phyloP scores from a whole-genome alignment of 805 yeast species.

The Metschnikowia gelsemii region DNA sequence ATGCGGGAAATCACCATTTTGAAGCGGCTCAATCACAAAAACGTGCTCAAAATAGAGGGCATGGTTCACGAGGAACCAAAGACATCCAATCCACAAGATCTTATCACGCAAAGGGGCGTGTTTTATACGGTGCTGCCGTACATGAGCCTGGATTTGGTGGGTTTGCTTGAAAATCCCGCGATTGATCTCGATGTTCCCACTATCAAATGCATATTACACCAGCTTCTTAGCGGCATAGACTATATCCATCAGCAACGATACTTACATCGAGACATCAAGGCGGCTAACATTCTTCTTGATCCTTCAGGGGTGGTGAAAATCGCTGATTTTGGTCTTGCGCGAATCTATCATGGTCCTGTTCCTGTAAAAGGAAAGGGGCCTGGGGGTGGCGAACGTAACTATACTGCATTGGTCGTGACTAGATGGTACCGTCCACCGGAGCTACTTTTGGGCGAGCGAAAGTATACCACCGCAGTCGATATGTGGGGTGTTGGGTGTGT shows the following conservation, averaged over 20 bases:
- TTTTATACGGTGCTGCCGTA: conserved; percentile 91
- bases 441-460: conserved; percentile 76
- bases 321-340: conserved; percentile 95
- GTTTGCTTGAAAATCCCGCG: conserved; percentile 77
- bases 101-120: conserved; percentile 39
- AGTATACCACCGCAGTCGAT: conserved; percentile 92
- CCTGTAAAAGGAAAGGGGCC: conserved; percentile 57
- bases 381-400: conserved; percentile 54
- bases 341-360: conserved; percentile 61
- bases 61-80: conserved; percentile 58
- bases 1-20: conserved; percentile 85
- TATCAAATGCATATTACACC: conserved; percentile 79
- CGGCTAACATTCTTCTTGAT: conserved; percentile 89
- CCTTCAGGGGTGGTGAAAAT: conserved; percentile 75
- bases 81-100: conserved; percentile 32
- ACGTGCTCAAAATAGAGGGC: conserved; percentile 75
- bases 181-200: conserved; percentile 61
- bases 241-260: conserved; percentile 66
- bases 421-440: conserved; percentile 99
- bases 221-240: conserved; percentile 74
- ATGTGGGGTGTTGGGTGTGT: conserved; percentile 98
- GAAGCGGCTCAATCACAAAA: conserved; percentile 64
- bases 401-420: conserved; percentile 78
- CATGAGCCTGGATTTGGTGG: conserved; percentile 89
- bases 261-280: conserved; percentile 88